Conservation (phyloP, 148 eudicot species). For the Cornus florida region DNA sequence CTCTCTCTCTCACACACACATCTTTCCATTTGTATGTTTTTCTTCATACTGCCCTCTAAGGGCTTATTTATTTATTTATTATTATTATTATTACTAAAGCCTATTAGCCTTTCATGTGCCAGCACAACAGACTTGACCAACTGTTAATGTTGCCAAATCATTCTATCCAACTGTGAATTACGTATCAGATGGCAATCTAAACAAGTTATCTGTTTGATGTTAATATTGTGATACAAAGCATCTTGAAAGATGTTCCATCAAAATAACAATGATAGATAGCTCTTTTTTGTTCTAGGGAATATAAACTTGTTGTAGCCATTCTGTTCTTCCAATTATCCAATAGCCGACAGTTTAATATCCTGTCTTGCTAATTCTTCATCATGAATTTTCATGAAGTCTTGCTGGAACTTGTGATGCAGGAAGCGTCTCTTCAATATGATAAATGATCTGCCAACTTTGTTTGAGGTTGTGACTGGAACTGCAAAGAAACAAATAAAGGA, state of each 20-base stretch:
- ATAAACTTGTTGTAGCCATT: too few species aligned
- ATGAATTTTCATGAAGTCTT: not conserved
- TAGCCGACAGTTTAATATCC: not conserved
- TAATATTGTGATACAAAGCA: not conserved
- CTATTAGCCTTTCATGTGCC: not conserved
- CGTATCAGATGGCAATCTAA: not conserved
- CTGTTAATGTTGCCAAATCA: not conserved
- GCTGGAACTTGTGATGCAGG: slow-evolving; percentile 34
- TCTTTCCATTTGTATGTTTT: not conserved
- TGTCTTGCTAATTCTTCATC: too few species aligned
- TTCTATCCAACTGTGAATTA: not conserved
- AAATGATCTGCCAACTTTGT: slow-evolving; percentile 61
- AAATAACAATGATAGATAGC: not conserved
- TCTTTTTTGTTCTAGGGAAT: not conserved
- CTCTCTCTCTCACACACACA: not conserved
- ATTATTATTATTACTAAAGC: not conserved
- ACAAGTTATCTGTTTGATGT: slow-evolving; percentile 5
- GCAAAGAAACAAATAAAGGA: slow-evolving; percentile 50
- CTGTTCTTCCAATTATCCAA: not conserved
- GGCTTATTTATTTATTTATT: not conserved
- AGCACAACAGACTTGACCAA: not conserved
- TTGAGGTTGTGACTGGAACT: slow-evolving; percentile 52
- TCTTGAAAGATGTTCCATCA: not conserved
- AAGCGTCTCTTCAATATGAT: slow-evolving; percentile 58
- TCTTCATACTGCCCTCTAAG: not conserved